Evolutionary conservation across 2,329 filamentous ascomycete genomes (phyloP).

Genomic region (Claviceps quebecensis): DNA sequence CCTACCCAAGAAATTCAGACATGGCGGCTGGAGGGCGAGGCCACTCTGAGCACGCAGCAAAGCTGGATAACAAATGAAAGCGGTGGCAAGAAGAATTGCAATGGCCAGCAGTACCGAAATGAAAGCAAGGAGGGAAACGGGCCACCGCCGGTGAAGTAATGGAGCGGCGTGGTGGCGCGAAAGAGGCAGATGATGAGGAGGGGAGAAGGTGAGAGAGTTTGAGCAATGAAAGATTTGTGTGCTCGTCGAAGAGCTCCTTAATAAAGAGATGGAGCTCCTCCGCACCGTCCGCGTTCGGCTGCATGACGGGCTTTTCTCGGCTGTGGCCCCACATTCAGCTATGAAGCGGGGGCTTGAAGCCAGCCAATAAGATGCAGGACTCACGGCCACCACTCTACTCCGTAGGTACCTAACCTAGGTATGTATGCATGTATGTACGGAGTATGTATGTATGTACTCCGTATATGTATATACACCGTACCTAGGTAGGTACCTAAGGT

Average conservation of each 20-base stretch:
- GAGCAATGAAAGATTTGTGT: conserved; percentile 21
- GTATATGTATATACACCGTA: too few relatives aligned
- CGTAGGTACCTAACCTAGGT: too few relatives aligned
- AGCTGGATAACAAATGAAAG: conserved; percentile 12
- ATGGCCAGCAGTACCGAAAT: conserved; percentile 10
- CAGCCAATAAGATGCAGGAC: too few relatives aligned
- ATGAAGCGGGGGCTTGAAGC: too few relatives aligned
- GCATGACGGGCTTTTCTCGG: conserved; percentile 10
- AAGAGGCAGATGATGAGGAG: conserved; percentile 5
- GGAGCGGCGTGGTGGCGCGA: conserved; percentile 1
- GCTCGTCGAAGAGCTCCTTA: conserved; percentile 10
- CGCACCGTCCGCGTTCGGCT: conserved; percentile 10
- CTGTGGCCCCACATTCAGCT: conserved; percentile 2
- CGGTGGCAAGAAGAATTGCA: conserved; percentile 9
- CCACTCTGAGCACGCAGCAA: conserved; percentile 28
- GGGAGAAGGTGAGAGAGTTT: conserved; percentile 6
- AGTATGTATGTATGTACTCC: too few relatives aligned
- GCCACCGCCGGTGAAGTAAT: conserved; percentile 2
- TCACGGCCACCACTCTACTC: too few relatives aligned
- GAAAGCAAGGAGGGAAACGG: background rate
- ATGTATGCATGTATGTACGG: too few relatives aligned
- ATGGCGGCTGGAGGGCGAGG: conserved; percentile 23
- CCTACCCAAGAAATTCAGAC: conserved; percentile 49
- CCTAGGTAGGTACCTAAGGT: too few relatives aligned
- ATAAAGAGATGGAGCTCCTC: conserved; percentile 16